Percentiles rank a stretch among this genome's conserved stretches.
Evolutionary conservation across 495 filamentous ascomycete genomes (phyloP).

Genomic region (Daldinia childiae): DNA sequence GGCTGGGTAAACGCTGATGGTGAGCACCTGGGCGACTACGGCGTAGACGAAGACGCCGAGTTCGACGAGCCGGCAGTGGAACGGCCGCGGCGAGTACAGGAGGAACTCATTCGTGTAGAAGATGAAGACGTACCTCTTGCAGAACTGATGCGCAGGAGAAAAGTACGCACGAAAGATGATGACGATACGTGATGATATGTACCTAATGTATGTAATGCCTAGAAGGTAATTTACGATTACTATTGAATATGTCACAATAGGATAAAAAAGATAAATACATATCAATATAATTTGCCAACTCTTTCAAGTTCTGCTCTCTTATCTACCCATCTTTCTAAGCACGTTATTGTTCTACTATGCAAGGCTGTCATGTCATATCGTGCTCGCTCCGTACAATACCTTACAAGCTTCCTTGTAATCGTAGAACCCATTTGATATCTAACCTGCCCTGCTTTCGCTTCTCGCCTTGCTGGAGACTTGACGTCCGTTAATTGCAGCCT

Average conservation of each 20-base stretch:
- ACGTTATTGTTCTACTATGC: slow-evolving; percentile 33
- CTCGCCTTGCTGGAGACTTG: not conserved
- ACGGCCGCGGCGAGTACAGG: not conserved
- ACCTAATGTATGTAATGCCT: too few species aligned
- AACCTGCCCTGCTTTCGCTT: not conserved
- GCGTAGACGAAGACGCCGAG: slow-evolving; percentile 85
- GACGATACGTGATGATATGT: slow-evolving; percentile 37
- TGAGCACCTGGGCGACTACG: slow-evolving; percentile 86
- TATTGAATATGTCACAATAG: not conserved
- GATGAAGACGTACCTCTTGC: slow-evolving; percentile 84
- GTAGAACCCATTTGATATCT: slow-evolving; percentile 6
- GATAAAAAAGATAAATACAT: not conserved
- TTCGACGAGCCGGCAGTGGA: slow-evolving; percentile 64
- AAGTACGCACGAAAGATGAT: slow-evolving; percentile 45
- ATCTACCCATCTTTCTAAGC: slow-evolving; percentile 22
- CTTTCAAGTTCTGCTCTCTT: not conserved
- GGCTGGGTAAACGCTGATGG: slow-evolving; percentile 88
- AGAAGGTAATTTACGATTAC: not conserved
- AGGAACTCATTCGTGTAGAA: slow-evolving; percentile 12
- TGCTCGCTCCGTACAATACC: slow-evolving; percentile 8
- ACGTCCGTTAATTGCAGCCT: not conserved
- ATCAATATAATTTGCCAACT: not conserved
- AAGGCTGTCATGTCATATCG: slow-evolving; percentile 15
- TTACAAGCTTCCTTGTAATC: not conserved
- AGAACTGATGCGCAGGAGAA: slow-evolving; percentile 66